Evolutionary conservation across 176 grass and related monocot species (phyloP), one percentile per base, ranked within the genome.

Genomic region (Leersia perrieri): DNA sequence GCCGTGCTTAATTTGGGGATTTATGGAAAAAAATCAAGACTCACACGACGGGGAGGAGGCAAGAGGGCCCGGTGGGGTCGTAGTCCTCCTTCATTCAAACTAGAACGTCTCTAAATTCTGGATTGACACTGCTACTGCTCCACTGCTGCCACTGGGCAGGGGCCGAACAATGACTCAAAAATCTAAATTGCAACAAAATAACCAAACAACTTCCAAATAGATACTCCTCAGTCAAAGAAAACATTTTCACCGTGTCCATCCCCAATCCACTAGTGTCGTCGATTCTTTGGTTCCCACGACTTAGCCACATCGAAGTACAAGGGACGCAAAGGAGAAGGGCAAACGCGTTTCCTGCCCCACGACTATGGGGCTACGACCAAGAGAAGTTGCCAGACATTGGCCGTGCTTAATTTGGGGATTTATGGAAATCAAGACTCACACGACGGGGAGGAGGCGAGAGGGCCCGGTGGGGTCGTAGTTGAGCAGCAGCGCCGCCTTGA

Each of bases 31-130:
- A n/a, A 40, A 27, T 53, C 49, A 44, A 16, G 7, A 63, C 80
- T 87, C 58, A 98, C 95, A 98, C 66, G 66, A 92, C 45, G 5
- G 95, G 83, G 14, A 98, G 83, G 70, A 98, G 92, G 49, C 95
- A 86, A 66, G 92, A 94, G 5, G 95, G 88, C 2, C 57, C 84
- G 13, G 25, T 67, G 0, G 84, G 90, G 31, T 98, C 90, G 88
- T 89, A 89, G 18, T 16, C 22, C 29, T 22, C n/a, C 53, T 62
- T 64, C 13, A 44, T 64, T 49, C 53, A 67, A 53, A 66, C 30
- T 67, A 32, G 41, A 11, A 45, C 60, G 32, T 25, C 5, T 35
- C 0, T 33, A 20, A 28, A 27, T 79, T 51, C 74, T 20, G 26
- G 15, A 22, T 8, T 5, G 60, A 77, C 7, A 9, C 3, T 30